Conservation (phyloP, 352 stramenopile species). For the Phytopythium ostracodes region DNA sequence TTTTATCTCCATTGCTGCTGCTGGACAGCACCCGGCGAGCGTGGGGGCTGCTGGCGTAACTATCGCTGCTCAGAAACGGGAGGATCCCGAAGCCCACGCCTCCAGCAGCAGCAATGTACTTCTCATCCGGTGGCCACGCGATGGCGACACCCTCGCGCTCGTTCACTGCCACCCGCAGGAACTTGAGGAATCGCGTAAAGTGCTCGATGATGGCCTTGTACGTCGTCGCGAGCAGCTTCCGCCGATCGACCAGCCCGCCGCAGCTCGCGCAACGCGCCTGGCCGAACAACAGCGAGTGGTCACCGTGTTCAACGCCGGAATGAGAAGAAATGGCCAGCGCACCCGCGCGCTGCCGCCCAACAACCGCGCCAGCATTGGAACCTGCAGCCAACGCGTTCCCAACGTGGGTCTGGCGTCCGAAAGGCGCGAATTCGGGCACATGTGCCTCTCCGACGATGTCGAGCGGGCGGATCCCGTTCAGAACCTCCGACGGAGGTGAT, state of each 20-base stretch:
- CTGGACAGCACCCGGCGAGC: background rate
- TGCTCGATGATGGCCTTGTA: constrained; percentile 95
- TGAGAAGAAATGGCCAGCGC: background rate
- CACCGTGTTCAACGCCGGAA: background rate
- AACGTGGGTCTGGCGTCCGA: constrained; percentile 5
- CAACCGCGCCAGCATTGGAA: background rate
- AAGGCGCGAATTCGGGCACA: constrained; percentile 48
- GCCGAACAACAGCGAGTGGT: constrained; percentile 9
- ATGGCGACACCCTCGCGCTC: constrained; percentile 49
- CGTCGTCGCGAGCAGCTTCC: constrained; percentile 76
- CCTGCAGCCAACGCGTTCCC: background rate
- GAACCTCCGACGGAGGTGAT: constrained; percentile 1
- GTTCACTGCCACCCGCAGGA: constrained; percentile 43
- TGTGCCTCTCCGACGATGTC: constrained; percentile 70
- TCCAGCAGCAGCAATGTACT: constrained; percentile 87
- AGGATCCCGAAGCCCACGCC: constrained; percentile 92
- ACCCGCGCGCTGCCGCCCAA: constrained; percentile 2
- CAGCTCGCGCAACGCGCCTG: constrained; percentile 85
- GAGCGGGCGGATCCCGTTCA: constrained; percentile 34
- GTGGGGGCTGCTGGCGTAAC: background rate
- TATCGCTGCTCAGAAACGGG: background rate
- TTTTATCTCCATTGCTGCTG: background rate
- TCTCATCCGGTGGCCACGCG: constrained; percentile 87
- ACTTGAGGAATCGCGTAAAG: constrained; percentile 87
- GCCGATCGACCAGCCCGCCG: constrained; percentile 50